These are phyloP conservation scores for Erythrophleum ivorense DNA, from an alignment of 331 rosid genomes.

Conservation along the genomic window DNA sequence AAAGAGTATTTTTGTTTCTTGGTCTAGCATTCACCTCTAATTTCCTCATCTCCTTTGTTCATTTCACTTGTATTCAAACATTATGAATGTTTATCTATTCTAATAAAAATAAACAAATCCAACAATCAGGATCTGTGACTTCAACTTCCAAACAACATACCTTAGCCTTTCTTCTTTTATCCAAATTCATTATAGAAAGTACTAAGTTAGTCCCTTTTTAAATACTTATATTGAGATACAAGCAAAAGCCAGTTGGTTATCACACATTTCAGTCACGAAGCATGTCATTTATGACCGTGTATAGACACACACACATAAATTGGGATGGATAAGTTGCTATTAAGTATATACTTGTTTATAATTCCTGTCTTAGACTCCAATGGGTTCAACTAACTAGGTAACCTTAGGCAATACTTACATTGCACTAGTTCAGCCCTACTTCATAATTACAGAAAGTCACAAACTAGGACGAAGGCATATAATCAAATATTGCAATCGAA, in stretches of 20 bases:
- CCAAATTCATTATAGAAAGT: too few relatives aligned
- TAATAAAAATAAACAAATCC: neutral
- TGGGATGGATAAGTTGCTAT: neutral
- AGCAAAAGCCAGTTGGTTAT: too few relatives aligned
- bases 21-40: neutral
- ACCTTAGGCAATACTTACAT: neutral
- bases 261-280: too few relatives aligned
- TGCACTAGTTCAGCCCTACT: neutral
- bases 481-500: neutral
- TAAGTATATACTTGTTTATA: neutral
- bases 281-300: too few relatives aligned
- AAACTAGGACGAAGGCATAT: neutral
- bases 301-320: neutral
- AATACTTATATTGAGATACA: too few relatives aligned
- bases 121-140: too few relatives aligned
- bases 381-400: neutral
- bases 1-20: neutral
- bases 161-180: too few relatives aligned
- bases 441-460: neutral
- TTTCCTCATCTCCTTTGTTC: neutral
- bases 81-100: too few relatives aligned
- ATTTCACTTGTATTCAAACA: neutral
- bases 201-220: too few relatives aligned
- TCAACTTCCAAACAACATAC: too few relatives aligned
- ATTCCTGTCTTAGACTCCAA: neutral